Conservation (phyloP, 345 rosid species). For the Hirschfeldia incana region DNA sequence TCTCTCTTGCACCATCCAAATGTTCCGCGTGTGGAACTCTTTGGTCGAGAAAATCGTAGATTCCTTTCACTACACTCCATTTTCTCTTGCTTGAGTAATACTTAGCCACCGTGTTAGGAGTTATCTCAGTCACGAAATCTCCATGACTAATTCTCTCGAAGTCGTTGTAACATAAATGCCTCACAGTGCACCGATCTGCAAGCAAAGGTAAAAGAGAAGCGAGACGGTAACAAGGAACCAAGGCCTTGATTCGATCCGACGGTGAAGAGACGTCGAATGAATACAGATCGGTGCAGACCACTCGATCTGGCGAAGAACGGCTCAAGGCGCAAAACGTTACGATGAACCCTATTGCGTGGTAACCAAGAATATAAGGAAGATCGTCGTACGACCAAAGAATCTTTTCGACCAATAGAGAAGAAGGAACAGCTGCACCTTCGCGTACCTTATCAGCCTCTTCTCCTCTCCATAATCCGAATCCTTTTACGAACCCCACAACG, state of each 20-base stretch:
- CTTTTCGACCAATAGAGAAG: conserved; percentile 70
- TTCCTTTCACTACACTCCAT: conserved; percentile 73
- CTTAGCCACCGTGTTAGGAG: conserved; percentile 69
- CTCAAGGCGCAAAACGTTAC: conserved; percentile 81
- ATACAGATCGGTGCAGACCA: conserved; percentile 70
- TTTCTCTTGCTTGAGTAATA: conserved; percentile 59
- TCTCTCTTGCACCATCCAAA: conserved; percentile 54
- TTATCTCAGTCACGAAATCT: conserved; percentile 50
- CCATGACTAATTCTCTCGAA: conserved; percentile 64
- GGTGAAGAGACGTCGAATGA: conserved; percentile 66
- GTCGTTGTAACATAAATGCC: conserved; percentile 56
- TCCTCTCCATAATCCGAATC: conserved; percentile 92
- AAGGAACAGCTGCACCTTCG: conserved; percentile 66
- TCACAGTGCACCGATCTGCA: conserved; percentile 62
- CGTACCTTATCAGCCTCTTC: conserved; percentile 69
- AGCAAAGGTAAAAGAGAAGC: conserved; percentile 74
- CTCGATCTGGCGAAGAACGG: conserved; percentile 59
- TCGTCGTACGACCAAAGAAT: conserved; percentile 83
- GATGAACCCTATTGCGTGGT: conserved; percentile 71
- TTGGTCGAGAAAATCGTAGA: conserved; percentile 71
- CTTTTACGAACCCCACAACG: conserved; percentile 70
- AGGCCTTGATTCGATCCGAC: conserved; percentile 62
- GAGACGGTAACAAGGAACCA: conserved; percentile 82
- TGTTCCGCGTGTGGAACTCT: conserved; percentile 84
- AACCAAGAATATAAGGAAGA: conserved; percentile 83